Conservation (phyloP, 148 eudicot species). For the Rhododendron mucronatum region DNA sequence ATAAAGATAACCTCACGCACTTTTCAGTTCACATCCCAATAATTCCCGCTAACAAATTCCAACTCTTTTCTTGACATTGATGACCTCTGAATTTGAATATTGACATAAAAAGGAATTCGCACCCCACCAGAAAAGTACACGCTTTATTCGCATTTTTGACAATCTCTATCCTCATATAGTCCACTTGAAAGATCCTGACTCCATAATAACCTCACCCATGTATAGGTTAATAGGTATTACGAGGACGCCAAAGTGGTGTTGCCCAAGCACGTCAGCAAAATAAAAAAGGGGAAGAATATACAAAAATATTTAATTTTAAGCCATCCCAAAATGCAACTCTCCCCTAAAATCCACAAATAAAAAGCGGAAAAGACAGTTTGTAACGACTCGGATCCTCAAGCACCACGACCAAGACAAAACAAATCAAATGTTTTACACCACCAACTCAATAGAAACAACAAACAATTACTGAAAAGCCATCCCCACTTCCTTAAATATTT, state of each 20-base stretch:
- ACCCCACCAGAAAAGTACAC: neutral
- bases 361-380: too few species aligned
- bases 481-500: too few species aligned
- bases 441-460: too few species aligned
- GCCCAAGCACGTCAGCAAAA: neutral
- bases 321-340: too few species aligned
- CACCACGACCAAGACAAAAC: too few species aligned
- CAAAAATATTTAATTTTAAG: too few species aligned
- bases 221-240: neutral
- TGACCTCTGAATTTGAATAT: neutral
- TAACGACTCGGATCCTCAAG: too few species aligned
- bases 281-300: neutral
- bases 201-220: neutral
- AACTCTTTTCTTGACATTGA: too few species aligned
- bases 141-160: neutral
- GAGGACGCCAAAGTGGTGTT: neutral
- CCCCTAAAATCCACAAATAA: too few species aligned
- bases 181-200: neutral
- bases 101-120: neutral
- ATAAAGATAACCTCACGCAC: neutral
- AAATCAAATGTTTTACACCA: too few species aligned
- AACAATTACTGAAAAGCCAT: too few species aligned
- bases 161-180: neutral
- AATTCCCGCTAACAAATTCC: neutral
- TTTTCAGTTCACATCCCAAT: neutral